These are phyloP conservation scores for Penicillium egyptiacum DNA, from an alignment of 495 filamentous ascomycete genomes.

Conservation along the genomic window DNA sequence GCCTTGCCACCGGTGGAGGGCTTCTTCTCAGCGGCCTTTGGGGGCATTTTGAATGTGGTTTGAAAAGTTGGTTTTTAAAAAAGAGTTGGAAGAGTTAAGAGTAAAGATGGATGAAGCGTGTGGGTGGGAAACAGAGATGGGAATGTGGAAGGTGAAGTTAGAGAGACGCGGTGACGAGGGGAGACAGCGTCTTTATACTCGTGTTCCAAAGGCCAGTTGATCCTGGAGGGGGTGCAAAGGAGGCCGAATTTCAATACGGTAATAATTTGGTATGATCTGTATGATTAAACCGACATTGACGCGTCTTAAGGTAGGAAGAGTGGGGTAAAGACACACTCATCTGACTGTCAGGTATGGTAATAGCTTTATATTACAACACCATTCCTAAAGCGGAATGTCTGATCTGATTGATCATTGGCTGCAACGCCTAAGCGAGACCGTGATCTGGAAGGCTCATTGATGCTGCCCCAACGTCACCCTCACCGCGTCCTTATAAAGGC, in stretches of 20 bases:
- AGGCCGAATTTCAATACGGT: conserved; percentile 55
- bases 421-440: conserved; percentile 49
- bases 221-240: conserved; percentile 41
- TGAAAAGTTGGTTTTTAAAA: conserved; percentile 26
- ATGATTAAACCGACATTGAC: conserved; percentile 42
- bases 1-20: conserved; percentile 96
- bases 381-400: conserved; percentile 33
- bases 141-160: conserved; percentile 40
- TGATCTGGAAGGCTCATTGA: conserved; percentile 47
- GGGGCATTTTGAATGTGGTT: conserved; percentile 74
- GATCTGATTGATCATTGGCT: conserved; percentile 33
- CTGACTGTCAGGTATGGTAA: conserved; percentile 16
- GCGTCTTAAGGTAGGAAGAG: conserved; percentile 24
- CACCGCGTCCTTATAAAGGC: conserved; percentile 50
- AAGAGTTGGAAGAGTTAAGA: conserved; percentile 37
- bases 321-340: conserved; percentile 22
- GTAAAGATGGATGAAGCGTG: conserved; percentile 17
- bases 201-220: conserved; percentile 44
- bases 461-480: conserved; percentile 44
- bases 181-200: conserved; percentile 55
- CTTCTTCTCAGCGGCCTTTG: conserved; percentile 95
- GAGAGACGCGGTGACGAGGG: conserved; percentile 48
- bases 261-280: conserved; percentile 47
- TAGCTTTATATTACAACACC: conserved; percentile 28
- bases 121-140: conserved; percentile 40